Percentiles rank a stretch among this genome's conserved stretches.
phyloP scores from a whole-genome alignment of 176 grass and related monocot species.

The Oropetium thomaeum region DNA sequence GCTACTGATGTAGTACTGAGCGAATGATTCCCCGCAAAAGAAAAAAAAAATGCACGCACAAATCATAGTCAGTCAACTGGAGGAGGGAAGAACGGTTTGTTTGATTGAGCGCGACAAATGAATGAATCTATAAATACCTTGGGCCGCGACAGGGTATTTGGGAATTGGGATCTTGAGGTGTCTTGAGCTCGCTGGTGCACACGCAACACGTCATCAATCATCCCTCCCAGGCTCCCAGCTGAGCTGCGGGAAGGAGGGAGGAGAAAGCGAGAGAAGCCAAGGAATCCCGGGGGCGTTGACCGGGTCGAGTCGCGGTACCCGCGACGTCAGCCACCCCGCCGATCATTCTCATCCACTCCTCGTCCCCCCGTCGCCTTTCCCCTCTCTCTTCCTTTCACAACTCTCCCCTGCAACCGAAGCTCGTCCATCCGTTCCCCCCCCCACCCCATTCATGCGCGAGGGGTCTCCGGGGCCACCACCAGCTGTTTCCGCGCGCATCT shows the following conservation, averaged over 20 bases:
- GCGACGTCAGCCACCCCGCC: conserved; percentile 29
- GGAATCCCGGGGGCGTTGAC: conserved; percentile 20
- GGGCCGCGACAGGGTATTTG: not conserved
- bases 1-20: no score
- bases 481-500: conserved; percentile 17
- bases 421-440: conserved; percentile 3
- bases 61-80: no score
- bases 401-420: not conserved
- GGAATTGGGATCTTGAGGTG: not conserved
- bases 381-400: not conserved
- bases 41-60: no score
- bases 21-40: no score
- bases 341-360: conserved; percentile 44
- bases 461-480: conserved; percentile 29
- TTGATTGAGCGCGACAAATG: no score
- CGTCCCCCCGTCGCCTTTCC: not conserved
- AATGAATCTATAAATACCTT: not conserved
- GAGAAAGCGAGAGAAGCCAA: not conserved
- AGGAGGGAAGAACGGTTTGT: no score
- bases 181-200: not conserved
- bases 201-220: no score
- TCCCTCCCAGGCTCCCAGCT: no score
- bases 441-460: conserved; percentile 22
- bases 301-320: not conserved
- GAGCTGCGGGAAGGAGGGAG: not conserved